These are phyloP conservation scores for Penicillium sp. DNA, from an alignment of 2,329 filamentous ascomycete species.

Conservation along the genomic window DNA sequence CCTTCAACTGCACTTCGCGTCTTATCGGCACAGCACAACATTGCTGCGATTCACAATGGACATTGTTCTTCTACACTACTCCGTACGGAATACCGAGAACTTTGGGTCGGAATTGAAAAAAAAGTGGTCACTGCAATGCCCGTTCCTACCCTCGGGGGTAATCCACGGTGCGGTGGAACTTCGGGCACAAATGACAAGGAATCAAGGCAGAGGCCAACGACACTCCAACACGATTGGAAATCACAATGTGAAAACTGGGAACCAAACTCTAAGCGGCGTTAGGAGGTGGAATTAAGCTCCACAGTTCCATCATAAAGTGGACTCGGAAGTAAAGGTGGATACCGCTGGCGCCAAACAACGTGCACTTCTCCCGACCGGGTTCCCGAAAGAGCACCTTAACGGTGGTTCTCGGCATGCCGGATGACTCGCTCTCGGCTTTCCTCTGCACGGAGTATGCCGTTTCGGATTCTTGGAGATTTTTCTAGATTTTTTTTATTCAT, in stretches of 20 bases:
- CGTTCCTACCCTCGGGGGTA: too few relatives aligned
- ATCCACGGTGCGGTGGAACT: background rate
- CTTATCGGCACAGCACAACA: too few relatives aligned
- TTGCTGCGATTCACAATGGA: too few relatives aligned
- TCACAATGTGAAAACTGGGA: background rate
- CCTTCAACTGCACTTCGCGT: too few relatives aligned
- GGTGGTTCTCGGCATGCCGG: slow-evolving; percentile 3
- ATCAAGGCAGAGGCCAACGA: slow-evolving; percentile 1
- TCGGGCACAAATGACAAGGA: background rate
- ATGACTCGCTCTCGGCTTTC: background rate
- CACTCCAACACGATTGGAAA: background rate
- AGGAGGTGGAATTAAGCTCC: background rate
- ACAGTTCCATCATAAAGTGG: background rate
- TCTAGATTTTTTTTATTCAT: background rate
- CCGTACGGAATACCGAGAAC: too few relatives aligned
- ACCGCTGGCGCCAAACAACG: background rate
- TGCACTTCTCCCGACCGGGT: background rate
- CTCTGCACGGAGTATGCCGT: background rate
- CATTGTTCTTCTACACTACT: too few relatives aligned
- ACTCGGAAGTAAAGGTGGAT: background rate
- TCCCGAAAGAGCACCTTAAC: background rate
- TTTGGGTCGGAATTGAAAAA: too few relatives aligned
- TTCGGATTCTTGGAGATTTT: background rate
- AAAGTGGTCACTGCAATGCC: background rate
- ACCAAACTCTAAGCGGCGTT: background rate